Evolutionary conservation across 2,329 filamentous ascomycete genomes (phyloP).

Genomic region (Fusarium verrucosum): DNA sequence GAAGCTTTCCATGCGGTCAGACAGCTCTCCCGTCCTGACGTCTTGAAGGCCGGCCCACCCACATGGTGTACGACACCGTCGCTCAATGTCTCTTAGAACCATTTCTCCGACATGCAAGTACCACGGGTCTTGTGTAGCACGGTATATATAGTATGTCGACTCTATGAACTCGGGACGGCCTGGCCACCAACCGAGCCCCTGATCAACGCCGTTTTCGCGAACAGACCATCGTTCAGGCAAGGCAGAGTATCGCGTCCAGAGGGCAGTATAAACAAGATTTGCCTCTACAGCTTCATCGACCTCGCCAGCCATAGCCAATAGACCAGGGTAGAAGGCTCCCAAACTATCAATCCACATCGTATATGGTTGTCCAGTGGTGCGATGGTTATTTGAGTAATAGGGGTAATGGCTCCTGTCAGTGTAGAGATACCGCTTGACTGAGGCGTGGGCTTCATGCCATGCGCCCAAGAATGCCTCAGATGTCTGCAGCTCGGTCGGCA

Average conservation of each 20-base stretch:
- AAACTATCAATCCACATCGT: conserved; percentile 97
- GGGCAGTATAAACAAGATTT: conserved; percentile 87
- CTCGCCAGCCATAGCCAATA: conserved; percentile 86
- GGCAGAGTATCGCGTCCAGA: conserved; percentile 95
- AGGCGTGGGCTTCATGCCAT: conserved; percentile 86
- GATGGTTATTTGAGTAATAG: conserved; percentile 91
- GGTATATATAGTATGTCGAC: conserved; percentile 95
- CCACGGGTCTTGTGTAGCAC: conserved; percentile 93
- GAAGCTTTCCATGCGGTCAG: conserved; percentile 98
- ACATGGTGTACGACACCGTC: conserved; percentile 88
- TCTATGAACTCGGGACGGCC: conserved; percentile 97
- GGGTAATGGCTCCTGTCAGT: conserved; percentile 80
- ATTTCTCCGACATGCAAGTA: conserved; percentile 97
- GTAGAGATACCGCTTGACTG: conserved; percentile 92
- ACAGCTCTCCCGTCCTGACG: conserved; percentile 83
- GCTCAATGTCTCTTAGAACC: conserved; percentile 86
- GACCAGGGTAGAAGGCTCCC: conserved; percentile 92
- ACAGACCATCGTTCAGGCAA: conserved; percentile 95
- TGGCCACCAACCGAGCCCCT: conserved; percentile 92
- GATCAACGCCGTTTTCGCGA: conserved; percentile 82
- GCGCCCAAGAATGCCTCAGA: conserved; percentile 81
- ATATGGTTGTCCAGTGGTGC: conserved; percentile 85
- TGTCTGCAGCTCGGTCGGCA: conserved; percentile 73
- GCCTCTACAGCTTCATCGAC: conserved; percentile 90
- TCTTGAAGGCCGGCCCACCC: conserved; percentile 93